Conservation (phyloP, 345 rosid species). For the Syzygium jambos region DNA sequence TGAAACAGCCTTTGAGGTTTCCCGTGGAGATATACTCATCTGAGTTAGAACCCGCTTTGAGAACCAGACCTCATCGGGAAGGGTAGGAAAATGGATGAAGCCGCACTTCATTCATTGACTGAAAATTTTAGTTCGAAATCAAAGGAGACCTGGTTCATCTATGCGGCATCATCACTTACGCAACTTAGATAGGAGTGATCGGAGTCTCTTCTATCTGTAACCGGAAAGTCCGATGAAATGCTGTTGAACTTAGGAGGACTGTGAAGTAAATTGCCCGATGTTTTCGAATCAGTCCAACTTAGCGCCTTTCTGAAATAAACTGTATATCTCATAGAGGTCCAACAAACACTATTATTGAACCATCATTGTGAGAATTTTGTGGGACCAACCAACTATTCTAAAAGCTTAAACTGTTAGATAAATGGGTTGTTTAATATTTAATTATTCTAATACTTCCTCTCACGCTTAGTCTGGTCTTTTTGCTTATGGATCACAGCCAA, state of each 20-base stretch:
- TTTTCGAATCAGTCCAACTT: not conserved
- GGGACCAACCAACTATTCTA: too few relatives aligned
- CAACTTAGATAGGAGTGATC: too few relatives aligned
- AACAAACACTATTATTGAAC: too few relatives aligned
- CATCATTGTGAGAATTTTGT: too few relatives aligned
- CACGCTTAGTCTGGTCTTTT: too few relatives aligned
- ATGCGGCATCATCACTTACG: not conserved
- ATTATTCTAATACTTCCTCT: too few relatives aligned
- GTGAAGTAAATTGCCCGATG: not conserved
- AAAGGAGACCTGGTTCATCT: not conserved
- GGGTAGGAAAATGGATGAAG: not conserved
- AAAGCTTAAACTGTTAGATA: too few relatives aligned
- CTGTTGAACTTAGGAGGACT: not conserved
- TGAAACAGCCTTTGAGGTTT: not conserved
- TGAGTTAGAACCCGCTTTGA: not conserved
- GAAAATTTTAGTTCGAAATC: not conserved
- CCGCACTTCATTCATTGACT: not conserved
- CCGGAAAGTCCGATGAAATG: not conserved
- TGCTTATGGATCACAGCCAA: too few relatives aligned
- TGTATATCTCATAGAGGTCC: too few relatives aligned
- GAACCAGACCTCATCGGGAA: not conserved
- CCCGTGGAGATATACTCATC: not conserved
- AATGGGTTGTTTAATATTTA: too few relatives aligned
- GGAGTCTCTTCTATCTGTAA: not conserved
- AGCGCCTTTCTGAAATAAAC: not conserved